phyloP scores from a whole-genome alignment of 257 asterid species.

The Ocimum tenuiflorum region DNA sequence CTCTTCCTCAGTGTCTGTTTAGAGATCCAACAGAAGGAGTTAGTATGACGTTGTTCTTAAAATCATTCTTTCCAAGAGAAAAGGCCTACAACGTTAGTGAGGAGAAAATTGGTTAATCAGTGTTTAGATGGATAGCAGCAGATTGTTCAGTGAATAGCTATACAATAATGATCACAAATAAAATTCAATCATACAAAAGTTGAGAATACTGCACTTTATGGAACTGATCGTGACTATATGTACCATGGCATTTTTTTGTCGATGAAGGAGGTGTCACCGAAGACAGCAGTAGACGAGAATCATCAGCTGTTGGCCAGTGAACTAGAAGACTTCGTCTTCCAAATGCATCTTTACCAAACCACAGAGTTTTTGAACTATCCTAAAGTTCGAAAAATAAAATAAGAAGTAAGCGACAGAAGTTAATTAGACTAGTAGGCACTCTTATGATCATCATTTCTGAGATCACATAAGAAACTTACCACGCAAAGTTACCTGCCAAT shows the following conservation, averaged over 20 bases:
- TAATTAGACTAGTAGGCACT: not conserved
- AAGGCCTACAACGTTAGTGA: not conserved
- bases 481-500: constrained; percentile 92
- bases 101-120: not conserved
- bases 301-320: constrained; percentile 82
- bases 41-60: constrained; percentile 11
- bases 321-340: constrained; percentile 96
- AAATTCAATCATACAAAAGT: not conserved
- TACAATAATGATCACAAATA: not conserved
- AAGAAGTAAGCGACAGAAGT: constrained; percentile 22
- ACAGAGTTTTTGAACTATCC: constrained; percentile 75
- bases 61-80: not conserved
- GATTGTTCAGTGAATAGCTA: not conserved
- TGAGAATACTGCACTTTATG: not conserved
- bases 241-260: constrained; percentile 43
- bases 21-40: constrained; percentile 7
- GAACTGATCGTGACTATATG: not conserved
- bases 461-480: constrained; percentile 63
- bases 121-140: not conserved
- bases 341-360: constrained; percentile 98
- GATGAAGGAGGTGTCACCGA: constrained; percentile 75
- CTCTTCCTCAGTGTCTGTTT: constrained; percentile 40
- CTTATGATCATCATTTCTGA: constrained; percentile 12
- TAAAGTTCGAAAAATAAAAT: constrained; percentile 22
- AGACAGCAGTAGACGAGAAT: constrained; percentile 71